Evolutionary conservation across 768 basidiomycete species (phyloP), one percentile per base, ranked within the genome.

Genomic region (Mycena galericulata): DNA sequence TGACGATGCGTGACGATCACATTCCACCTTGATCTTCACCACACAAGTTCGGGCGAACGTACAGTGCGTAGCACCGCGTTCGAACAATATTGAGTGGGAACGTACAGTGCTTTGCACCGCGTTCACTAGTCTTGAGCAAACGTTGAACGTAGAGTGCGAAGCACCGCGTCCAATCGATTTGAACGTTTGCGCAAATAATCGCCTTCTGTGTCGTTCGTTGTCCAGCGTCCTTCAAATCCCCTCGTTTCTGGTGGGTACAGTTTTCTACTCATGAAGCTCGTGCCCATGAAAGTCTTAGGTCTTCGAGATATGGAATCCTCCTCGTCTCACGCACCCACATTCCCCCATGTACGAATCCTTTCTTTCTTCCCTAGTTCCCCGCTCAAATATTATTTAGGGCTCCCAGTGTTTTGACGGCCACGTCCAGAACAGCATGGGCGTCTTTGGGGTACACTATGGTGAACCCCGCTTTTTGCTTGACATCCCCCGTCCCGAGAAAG

Each of bases 391-490:
- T 26, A 34, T 46, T 38, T 32, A 60, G 65, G 47, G 54, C 38
- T 30, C 15, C 30, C n/a, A 24, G 50, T 41, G 27, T 29, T 65
- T 70, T 51, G 63, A 70, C 54, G 64, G 68, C 34, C 57, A 58
- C 55, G 56, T 65, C 30, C 36, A 14, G 14, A 65, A 65, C 26
- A 8, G n/a, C 15, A 40, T 61, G 63, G 68, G 68, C 26, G 36
- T 70, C 18, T 70, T 70, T 57, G 68, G 68, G 58, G 68, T 62
- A 27, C 68, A 70, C 54, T 70, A 41, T 34, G 68, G 63, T 18
- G 53, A 65, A 51, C 68, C 63, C 40, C 7, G 2, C 30, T 65
- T 70, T 49, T 30, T 70, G 24, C 64, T 70, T 12, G 40, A 46
- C n/a, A 70, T 70, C 30, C 68, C 68, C 12, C 2, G 24, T 29